Evolutionary conservation across 1,284 basidiomycete genomes (phyloP).

Genomic region (Ustilago curta): DNA sequence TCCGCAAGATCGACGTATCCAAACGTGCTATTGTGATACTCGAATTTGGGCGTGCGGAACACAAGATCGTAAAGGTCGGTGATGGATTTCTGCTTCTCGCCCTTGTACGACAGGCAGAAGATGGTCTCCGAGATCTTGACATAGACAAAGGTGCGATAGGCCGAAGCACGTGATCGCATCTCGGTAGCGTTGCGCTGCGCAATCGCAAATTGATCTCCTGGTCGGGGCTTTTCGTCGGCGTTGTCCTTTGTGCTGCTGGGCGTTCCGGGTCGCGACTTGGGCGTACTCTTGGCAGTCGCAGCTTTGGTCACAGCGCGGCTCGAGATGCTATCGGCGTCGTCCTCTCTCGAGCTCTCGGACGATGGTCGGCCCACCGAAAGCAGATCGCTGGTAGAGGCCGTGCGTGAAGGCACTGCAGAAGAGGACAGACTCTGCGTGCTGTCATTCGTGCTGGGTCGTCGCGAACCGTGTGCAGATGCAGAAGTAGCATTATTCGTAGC

Average conservation of each 20-base stretch:
- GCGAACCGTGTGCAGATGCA: slow-evolving; percentile 8
- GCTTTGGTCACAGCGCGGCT: slow-evolving; percentile 15
- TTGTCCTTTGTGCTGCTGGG: slow-evolving; percentile 23
- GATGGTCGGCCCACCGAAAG: slow-evolving; percentile 18
- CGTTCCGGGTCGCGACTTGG: slow-evolving; percentile 32
- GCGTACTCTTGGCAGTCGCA: slow-evolving; percentile 10
- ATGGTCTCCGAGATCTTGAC: slow-evolving; percentile 81
- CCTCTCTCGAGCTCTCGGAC: slow-evolving; percentile 35
- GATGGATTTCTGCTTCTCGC: slow-evolving; percentile 72
- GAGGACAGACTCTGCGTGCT: slow-evolving; percentile 23
- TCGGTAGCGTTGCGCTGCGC: slow-evolving; percentile 65
- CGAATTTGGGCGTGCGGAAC: slow-evolving; percentile 74
- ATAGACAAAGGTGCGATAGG: slow-evolving; percentile 79
- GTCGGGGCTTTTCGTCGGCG: slow-evolving; percentile 17
- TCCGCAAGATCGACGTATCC: slow-evolving; percentile 71
- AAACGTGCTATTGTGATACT: slow-evolving; percentile 88
- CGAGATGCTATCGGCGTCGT: slow-evolving; percentile 19
- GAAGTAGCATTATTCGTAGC: slow-evolving; percentile 11
- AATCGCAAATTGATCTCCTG: slow-evolving; percentile 50
- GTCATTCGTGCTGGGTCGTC: slow-evolving; percentile 12
- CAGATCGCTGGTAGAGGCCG: slow-evolving; percentile 21
- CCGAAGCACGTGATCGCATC: slow-evolving; percentile 71
- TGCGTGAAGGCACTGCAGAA: slow-evolving; percentile 5
- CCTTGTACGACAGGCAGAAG: slow-evolving; percentile 71
- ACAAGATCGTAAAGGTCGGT: slow-evolving; percentile 73